Conservation (phyloP, 176 grass and related monocot genomes). For the Oryza coarctata region DNA sequence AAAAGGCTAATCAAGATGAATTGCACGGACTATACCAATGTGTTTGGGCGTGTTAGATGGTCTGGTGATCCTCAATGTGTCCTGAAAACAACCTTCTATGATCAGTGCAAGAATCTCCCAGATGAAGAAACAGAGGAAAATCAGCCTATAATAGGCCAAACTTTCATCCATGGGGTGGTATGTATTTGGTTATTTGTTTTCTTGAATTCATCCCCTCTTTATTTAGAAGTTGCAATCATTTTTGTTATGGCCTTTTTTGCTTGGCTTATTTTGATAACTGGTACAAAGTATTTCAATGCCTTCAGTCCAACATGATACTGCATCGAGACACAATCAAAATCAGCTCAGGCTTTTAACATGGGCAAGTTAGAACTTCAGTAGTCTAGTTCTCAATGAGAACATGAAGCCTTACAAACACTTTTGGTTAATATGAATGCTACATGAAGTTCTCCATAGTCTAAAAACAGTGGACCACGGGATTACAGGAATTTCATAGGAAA, state of each 20-base stretch:
- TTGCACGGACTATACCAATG: conserved; percentile 62
- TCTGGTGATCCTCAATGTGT: conserved; percentile 78
- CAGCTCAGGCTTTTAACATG: not conserved
- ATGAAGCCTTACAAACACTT: not conserved
- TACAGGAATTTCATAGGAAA: not conserved
- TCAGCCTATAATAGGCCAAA: conserved; percentile 72
- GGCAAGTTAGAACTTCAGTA: not conserved
- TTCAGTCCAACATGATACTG: not conserved
- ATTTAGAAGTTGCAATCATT: conserved; percentile 7
- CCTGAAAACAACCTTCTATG: conserved; percentile 72
- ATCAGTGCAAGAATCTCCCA: conserved; percentile 61
- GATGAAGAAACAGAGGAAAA: conserved; percentile 74
- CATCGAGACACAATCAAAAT: not conserved
- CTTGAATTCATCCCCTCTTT: not conserved
- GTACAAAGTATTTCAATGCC: not conserved
- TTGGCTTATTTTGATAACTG: not conserved
- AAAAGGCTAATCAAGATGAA: conserved; percentile 69
- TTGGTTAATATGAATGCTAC: not conserved
- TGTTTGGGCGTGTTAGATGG: conserved; percentile 90
- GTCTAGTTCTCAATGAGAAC: not conserved
- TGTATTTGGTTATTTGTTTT: conserved; percentile 19
- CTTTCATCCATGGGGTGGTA: conserved; percentile 88
- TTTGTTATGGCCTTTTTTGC: conserved; percentile 1
- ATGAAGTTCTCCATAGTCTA: not conserved
- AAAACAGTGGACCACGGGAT: not conserved